These are phyloP conservation scores for Trichosanthes cucumerina DNA, from an alignment of 306 rosid species.

Conservation along the genomic window DNA sequence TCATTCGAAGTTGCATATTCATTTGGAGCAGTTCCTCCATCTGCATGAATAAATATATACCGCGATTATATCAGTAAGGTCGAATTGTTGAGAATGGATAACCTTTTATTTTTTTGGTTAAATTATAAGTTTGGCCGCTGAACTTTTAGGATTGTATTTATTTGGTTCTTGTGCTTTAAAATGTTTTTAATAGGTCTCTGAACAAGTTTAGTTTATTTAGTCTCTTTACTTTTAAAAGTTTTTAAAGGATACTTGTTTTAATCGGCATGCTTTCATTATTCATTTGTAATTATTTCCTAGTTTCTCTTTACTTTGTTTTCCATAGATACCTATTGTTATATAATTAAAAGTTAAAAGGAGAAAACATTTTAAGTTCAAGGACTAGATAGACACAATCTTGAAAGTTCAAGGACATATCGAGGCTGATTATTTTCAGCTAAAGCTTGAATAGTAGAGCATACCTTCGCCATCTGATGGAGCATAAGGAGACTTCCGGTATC, in stretches of 20 bases:
- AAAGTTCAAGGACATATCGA: background rate
- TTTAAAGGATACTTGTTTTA: too few relatives aligned
- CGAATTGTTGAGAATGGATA: background rate
- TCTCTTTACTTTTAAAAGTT: too few relatives aligned
- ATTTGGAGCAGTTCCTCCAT: constrained; percentile 8
- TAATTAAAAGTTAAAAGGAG: background rate
- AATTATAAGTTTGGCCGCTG: background rate
- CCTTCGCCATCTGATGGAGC: constrained; percentile 85
- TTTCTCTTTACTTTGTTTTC: too few relatives aligned
- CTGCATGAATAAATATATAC: background rate
- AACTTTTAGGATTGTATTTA: background rate
- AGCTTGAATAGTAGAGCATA: constrained; percentile 5
- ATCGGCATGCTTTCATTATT: too few relatives aligned
- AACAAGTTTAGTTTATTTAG: background rate
- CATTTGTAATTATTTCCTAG: too few relatives aligned
- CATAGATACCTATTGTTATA: background rate
- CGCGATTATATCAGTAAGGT: background rate
- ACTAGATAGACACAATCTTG: background rate
- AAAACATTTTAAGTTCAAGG: background rate
- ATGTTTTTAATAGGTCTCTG: background rate
- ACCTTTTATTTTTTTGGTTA: background rate
- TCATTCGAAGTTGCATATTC: background rate
- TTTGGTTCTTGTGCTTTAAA: background rate
- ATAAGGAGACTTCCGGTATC: constrained; percentile 83
- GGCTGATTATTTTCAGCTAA: background rate